Evolutionary conservation across 1,284 basidiomycete genomes (phyloP).

Genomic region (Fomitopsis pinicola): DNA sequence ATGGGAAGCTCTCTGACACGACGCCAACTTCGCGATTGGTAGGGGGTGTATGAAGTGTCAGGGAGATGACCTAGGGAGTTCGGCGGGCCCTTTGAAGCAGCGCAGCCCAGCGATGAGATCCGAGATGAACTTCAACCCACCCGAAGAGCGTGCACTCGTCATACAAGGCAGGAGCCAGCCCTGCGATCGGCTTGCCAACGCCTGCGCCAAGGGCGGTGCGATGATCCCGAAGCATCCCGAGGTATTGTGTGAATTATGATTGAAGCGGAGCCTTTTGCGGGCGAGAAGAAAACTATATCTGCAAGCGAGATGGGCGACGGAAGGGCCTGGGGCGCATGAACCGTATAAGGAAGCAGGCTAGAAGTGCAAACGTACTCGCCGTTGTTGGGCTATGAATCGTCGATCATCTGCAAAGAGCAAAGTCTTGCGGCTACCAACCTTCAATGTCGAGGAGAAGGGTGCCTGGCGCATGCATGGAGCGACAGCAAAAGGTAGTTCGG

Average conservation of each 20-base stretch:
- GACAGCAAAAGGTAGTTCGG: not conserved
- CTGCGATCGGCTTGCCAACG: not conserved
- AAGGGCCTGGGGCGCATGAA: not conserved
- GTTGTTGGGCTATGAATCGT: not conserved
- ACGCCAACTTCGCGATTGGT: not conserved
- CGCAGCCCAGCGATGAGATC: constrained; percentile 5
- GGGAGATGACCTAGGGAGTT: not conserved
- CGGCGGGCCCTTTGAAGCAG: not conserved
- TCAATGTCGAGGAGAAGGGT: not conserved
- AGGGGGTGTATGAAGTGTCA: not conserved
- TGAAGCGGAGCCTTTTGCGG: not conserved
- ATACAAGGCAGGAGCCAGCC: not conserved
- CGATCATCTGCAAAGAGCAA: not conserved
- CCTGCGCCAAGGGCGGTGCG: not conserved
- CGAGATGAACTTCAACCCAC: not conserved
- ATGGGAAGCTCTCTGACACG: not conserved
- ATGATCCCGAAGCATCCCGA: constrained; percentile 2
- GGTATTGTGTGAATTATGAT: not conserved
- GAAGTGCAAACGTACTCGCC: not conserved
- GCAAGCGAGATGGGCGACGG: constrained; percentile 1
- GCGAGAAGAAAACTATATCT: not conserved
- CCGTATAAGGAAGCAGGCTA: not conserved
- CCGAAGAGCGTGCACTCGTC: not conserved
- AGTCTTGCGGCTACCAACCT: not conserved
- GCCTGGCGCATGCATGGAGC: not conserved